These are phyloP conservation scores for Penstemon newberryi DNA, from an alignment of 257 asterid species.

Conservation along the genomic window DNA sequence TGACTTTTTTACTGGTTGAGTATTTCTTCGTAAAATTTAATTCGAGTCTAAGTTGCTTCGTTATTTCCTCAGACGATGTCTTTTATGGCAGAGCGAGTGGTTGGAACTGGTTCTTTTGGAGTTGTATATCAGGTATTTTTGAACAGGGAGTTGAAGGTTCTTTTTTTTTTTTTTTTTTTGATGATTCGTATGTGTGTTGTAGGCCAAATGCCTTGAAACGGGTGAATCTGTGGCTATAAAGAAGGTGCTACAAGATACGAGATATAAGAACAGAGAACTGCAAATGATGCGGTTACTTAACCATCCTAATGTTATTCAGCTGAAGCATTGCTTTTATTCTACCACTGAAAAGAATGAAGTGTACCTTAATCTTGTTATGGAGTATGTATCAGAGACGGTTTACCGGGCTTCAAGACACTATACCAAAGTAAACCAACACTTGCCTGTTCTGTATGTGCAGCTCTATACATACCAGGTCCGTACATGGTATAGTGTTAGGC, in stretches of 20 bases:
- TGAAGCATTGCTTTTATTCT: slow-evolving; percentile 55
- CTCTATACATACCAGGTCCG: slow-evolving; percentile 55
- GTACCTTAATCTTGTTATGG: slow-evolving; percentile 61
- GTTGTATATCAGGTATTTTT: slow-evolving; percentile 81
- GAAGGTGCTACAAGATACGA: slow-evolving; percentile 57
- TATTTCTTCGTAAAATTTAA: not conserved
- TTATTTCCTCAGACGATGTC: slow-evolving; percentile 64
- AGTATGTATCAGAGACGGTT: slow-evolving; percentile 53
- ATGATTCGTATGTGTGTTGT: not conserved
- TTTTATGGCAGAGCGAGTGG: slow-evolving; percentile 61
- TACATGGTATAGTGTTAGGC: not conserved
- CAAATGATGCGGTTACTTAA: slow-evolving; percentile 52
- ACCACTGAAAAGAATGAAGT: slow-evolving; percentile 61
- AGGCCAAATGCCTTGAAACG: slow-evolving; percentile 56
- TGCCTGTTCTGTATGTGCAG: slow-evolving; percentile 53
- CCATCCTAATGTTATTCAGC: slow-evolving; percentile 54
- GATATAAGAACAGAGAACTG: slow-evolving; percentile 59
- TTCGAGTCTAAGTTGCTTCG: slow-evolving; percentile 14
- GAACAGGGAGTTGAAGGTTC: not conserved
- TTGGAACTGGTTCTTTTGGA: slow-evolving; percentile 66
- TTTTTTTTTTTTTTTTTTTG: too few relatives aligned
- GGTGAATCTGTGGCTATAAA: slow-evolving; percentile 64
- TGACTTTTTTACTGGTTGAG: slow-evolving; percentile 21
- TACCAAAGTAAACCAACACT: slow-evolving; percentile 45
- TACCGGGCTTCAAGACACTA: slow-evolving; percentile 50